A percentile compares a stretch with the other conserved stretches of the same genome.
These are phyloP conservation scores for Candida koratica DNA, from an alignment of 805 yeast genomes.

Conservation along the genomic window DNA sequence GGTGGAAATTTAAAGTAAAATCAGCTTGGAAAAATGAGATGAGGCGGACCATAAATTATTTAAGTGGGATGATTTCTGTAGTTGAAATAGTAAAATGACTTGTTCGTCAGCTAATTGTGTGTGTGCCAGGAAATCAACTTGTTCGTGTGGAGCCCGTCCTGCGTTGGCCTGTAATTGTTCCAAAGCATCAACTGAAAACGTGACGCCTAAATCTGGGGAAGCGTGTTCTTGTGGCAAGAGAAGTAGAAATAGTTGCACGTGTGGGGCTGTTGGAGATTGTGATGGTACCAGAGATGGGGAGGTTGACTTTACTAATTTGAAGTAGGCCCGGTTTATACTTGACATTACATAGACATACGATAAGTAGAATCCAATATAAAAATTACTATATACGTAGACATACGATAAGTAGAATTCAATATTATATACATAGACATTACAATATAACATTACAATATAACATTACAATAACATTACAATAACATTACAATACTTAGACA, in stretches of 20 bases:
- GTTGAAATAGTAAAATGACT: conserved; percentile 18
- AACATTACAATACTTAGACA: no score
- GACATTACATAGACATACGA: conserved; percentile 1
- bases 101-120: conserved; percentile 46
- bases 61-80: not conserved
- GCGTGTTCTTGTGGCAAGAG: conserved; percentile 63
- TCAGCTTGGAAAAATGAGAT: conserved; percentile 4
- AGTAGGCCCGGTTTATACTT: no score
- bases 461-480: no score
- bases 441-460: no score
- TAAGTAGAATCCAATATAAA: no score
- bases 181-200: conserved; percentile 50
- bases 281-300: conserved; percentile 52
- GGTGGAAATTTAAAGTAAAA: no score
- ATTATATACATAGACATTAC: no score
- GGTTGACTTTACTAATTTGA: conserved; percentile 50
- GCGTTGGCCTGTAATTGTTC: conserved; percentile 56
- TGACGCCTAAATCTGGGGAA: conserved; percentile 33
- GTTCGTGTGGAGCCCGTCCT: conserved; percentile 60
- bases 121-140: conserved; percentile 59
- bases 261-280: conserved; percentile 43
- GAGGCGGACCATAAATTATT: not conserved
- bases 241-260: conserved; percentile 49
- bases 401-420: no score
- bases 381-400: no score